Base-by-base conservation (phyloP, 73 alveolate genomes). In the Breviolum minutum region DNA sequence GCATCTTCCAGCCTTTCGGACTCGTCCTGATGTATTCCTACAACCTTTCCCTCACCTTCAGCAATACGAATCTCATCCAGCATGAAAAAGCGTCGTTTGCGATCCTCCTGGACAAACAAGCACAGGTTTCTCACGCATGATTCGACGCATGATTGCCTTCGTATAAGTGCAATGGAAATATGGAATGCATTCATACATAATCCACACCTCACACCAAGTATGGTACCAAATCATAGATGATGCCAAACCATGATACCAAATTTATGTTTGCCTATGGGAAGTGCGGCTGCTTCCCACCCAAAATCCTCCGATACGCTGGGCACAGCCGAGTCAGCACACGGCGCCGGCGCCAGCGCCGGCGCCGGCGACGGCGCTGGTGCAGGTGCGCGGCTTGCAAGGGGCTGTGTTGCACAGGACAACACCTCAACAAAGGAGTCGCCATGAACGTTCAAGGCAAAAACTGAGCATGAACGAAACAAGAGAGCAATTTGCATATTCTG, bases 281-380 rank as follows among this genome's bases (percentile, higher is more conserved):
- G 54, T 40, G 0, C 54, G 3, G 54, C 54, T 40, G 54, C 54
- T 40, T 40, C 54, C 54, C 54, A 40, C 54, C 54, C 0, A 40
- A 40, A 40, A 70, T 70, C 96, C 96, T 89, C 96, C 2, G 96
- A 40, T 26, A 89, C 84, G 71, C 86, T 54, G n/a, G 32, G 81
- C 70, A 89, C 96, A 64, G 61, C 96, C 54, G 96, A 89, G 54
- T 89, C 96, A 6, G 96, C 86, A 54, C 96, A 89, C n/a, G 96
- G 96, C 86, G 87, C 70, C 40, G 62, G 79, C 60, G 70, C 11
- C 24, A 8, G 82, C 32, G 19, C 40, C 82, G 82, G 82, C 85
- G 6, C 61, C 24, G 26, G 16, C 63, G 40, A 70, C 22, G 80
- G 80, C 13, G 29, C 8, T 7, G 22, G 68, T 80, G 64, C 68